Base-by-base conservation (phyloP, 768 basidiomycete genomes). In the Rhodotorula babjevae region DNA sequence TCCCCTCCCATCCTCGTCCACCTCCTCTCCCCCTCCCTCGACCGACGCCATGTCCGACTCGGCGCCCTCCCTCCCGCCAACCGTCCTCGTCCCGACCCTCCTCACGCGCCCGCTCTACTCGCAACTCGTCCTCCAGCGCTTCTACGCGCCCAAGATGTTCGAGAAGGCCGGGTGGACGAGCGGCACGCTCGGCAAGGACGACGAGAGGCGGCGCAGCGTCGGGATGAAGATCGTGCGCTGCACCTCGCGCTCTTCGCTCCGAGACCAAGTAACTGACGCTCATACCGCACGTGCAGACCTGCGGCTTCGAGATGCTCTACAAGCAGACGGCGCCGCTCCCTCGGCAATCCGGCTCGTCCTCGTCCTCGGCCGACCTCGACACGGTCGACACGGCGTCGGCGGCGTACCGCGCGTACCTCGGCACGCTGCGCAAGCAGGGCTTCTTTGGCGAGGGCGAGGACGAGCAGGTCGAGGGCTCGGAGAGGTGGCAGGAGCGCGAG, bases 241-340 rank as follows among this genome's bases (percentile, higher is more conserved):
- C 44, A 12, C 44, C 44, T 46, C 14, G 2, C 29, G 31, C 19
- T 25, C 25, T 11, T 15, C n/a, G n/a, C n/a, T n/a, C n/a, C n/a
- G n/a, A n/a, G n/a, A n/a, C n/a, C n/a, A n/a, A n/a, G n/a, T n/a
- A n/a, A n/a, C n/a, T n/a, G n/a, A n/a, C n/a, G n/a, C n/a, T n/a
- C n/a, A n/a, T n/a, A n/a, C n/a, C n/a, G n/a, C n/a, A n/a, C n/a
- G n/a, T n/a, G 15, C 78, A 94, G 89, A 88, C 93, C 4, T 92
- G 92, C 73, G 96, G 96, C 2, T 97, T 97, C 73, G 96, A 99
- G 83, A 99, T 98, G 85, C 85, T 96, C 53, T 97, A 90, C 79
- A 88, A 90, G 79, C 93, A 93, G 79, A 89, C 86, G 69, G 89
- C 90, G 80, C 63, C 78, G 0, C 62, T 68, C 40, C 42, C 46